Percentiles rank a stretch among this genome's conserved stretches.
These are phyloP conservation scores for Danielia reshetovae DNA, from an alignment of 805 yeast species.

Conservation along the genomic window DNA sequence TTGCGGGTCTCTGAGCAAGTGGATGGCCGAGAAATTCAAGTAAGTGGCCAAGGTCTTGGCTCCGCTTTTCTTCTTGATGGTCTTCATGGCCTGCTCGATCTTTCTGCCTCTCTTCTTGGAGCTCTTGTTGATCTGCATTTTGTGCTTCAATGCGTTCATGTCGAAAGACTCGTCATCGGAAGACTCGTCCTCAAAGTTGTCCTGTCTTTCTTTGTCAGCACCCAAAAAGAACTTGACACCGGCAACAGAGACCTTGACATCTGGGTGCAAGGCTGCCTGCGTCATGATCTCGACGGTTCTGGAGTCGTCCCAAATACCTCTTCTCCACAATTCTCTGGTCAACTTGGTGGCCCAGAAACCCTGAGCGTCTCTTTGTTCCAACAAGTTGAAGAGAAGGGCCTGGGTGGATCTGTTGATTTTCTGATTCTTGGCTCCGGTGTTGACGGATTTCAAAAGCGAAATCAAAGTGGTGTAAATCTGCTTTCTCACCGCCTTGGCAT, in stretches of 20 bases:
- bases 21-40: slow-evolving; percentile 92
- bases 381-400: slow-evolving; percentile 80
- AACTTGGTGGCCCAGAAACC: slow-evolving; percentile 96
- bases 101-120: slow-evolving; percentile 75
- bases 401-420: slow-evolving; percentile 87
- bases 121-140: slow-evolving; percentile 79
- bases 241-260: slow-evolving; percentile 79
- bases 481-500: slow-evolving; percentile 77
- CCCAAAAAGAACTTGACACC: slow-evolving; percentile 91
- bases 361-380: slow-evolving; percentile 71
- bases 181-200: slow-evolving; percentile 66
- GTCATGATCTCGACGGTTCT: slow-evolving; percentile 97
- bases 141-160: slow-evolving; percentile 70
- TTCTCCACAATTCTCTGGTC: slow-evolving; percentile 93
- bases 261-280: slow-evolving; percentile 87
- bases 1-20: slow-evolving; percentile 92
- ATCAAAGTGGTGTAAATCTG: slow-evolving; percentile 80
- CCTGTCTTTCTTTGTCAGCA: slow-evolving; percentile 92
- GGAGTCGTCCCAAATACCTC: slow-evolving; percentile 98
- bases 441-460: slow-evolving; percentile 73
- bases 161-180: slow-evolving; percentile 73
- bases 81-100: slow-evolving; percentile 68
- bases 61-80: slow-evolving; percentile 52
- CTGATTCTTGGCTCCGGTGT: slow-evolving; percentile 86
- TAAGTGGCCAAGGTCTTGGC: slow-evolving; percentile 59